Percentiles rank a stretch among this genome's conserved stretches.
These are phyloP conservation scores for Dryas alaskensis DNA, from an alignment of 306 rosid genomes.

Conservation along the genomic window DNA sequence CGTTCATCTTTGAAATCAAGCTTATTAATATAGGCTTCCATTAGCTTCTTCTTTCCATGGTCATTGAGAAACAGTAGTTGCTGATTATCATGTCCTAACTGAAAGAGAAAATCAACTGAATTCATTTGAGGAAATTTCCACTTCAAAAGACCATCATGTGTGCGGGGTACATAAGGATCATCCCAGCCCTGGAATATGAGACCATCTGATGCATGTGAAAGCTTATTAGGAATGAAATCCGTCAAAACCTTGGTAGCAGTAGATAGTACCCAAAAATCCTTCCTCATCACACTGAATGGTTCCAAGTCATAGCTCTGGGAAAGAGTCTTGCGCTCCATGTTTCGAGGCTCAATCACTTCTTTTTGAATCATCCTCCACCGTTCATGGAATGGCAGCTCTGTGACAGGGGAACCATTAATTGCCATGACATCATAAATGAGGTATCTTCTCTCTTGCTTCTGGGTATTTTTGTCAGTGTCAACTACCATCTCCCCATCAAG, in stretches of 20 bases:
- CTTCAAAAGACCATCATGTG: slow-evolving; percentile 93
- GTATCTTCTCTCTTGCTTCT: slow-evolving; percentile 90
- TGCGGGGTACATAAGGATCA: slow-evolving; percentile 87
- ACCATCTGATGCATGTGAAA: slow-evolving; percentile 93
- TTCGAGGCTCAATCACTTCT: slow-evolving; percentile 95
- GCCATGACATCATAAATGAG: slow-evolving; percentile 91
- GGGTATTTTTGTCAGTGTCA: slow-evolving; percentile 76
- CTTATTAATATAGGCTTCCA: slow-evolving; percentile 54
- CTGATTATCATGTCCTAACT: slow-evolving; percentile 62
- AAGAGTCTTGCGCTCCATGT: slow-evolving; percentile 58
- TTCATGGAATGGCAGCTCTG: slow-evolving; percentile 92
- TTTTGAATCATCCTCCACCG: slow-evolving; percentile 94
- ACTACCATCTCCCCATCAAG: slow-evolving; percentile 98
- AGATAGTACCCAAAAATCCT: slow-evolving; percentile 92
- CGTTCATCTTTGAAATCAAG: slow-evolving; percentile 82
- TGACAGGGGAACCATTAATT: slow-evolving; percentile 57
- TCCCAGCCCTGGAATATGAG: slow-evolving; percentile 99
- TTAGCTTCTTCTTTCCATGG: slow-evolving; percentile 80
- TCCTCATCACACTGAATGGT: slow-evolving; percentile 95
- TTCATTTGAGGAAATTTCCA: slow-evolving; percentile 87
- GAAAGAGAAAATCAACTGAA: slow-evolving; percentile 81
- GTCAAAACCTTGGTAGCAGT: slow-evolving; percentile 71
- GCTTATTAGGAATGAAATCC: slow-evolving; percentile 72
- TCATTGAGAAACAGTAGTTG: slow-evolving; percentile 60
- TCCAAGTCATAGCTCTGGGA: slow-evolving; percentile 75